phyloP scores from a whole-genome alignment of 495 filamentous ascomycete genomes.

The Aspergillus sparsus region DNA sequence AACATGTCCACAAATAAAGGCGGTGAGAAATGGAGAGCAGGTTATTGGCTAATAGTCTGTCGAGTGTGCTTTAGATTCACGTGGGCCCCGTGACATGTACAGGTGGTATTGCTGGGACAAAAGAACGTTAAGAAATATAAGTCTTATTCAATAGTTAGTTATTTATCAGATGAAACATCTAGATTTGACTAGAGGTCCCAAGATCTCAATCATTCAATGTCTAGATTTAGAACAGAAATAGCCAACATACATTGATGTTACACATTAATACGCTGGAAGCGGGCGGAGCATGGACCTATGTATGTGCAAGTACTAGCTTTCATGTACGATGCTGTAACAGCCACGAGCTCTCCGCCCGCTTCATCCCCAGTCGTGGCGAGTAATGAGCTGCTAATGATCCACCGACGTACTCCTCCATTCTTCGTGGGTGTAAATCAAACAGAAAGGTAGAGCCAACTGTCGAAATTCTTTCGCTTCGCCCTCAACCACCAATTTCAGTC shows the following conservation, averaged over 20 bases:
- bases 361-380: conserved; percentile 5
- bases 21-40: conserved; percentile 19
- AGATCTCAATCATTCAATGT: neutral
- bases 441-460: neutral
- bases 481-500: neutral
- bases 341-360: conserved; percentile 37
- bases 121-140: too few species aligned
- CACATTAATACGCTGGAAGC: conserved; percentile 4
- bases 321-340: conserved; percentile 18
- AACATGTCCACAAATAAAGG: conserved; percentile 25
- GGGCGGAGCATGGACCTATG: neutral
- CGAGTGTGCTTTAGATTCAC: conserved; percentile 13
- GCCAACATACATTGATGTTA: conserved; percentile 5
- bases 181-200: neutral
- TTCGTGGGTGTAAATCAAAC: neutral
- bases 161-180: neutral
- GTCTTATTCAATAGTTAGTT: too few species aligned
- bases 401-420: conserved; percentile 7
- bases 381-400: conserved; percentile 16
- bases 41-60: too few species aligned
- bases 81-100: conserved; percentile 22
- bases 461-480: neutral
- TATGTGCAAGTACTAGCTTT: conserved; percentile 7
- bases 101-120: neutral
- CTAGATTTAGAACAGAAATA: neutral